phyloP scores from a whole-genome alignment of 2,329 filamentous ascomycete species.

The Ophiostoma montium region DNA sequence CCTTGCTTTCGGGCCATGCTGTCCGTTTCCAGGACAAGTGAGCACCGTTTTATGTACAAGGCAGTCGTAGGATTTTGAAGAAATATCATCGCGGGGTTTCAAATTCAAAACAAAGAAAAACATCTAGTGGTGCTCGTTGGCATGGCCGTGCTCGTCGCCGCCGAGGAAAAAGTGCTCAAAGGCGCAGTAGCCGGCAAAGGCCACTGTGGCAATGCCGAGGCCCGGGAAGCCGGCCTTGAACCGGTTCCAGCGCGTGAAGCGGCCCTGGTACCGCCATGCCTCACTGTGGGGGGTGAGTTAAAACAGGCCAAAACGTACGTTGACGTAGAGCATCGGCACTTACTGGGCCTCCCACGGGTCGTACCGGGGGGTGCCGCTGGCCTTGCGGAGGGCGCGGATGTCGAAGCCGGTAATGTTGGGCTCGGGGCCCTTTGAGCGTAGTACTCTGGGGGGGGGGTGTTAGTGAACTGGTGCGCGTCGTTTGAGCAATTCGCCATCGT shows the following conservation, averaged over 20 bases:
- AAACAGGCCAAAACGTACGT: no score
- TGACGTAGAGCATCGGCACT: conserved; percentile 25
- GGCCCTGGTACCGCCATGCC: conserved; percentile 84
- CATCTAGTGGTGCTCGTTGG: conserved; percentile 43
- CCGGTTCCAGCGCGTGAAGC: conserved; percentile 77
- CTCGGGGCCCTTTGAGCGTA: conserved; percentile 39
- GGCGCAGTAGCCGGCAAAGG: conserved; percentile 77
- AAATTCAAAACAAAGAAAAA: not conserved
- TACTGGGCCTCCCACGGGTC: conserved; percentile 54
- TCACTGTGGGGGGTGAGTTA: conserved; percentile 44
- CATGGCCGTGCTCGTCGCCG: conserved; percentile 50
- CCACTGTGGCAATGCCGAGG: conserved; percentile 80
- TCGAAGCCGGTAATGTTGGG: conserved; percentile 88
- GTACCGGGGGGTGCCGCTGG: conserved; percentile 48
- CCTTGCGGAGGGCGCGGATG: conserved; percentile 61
- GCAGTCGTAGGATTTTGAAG: not conserved
- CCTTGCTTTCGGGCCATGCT: not conserved
- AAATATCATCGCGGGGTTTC: not conserved
- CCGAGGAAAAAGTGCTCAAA: conserved; percentile 81
- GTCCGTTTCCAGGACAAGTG: not conserved
- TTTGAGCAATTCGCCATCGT: not conserved
- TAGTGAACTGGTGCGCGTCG: not conserved
- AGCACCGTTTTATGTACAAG: conserved; percentile 4
- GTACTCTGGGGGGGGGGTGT: conserved; percentile 25
- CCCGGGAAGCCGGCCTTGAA: conserved; percentile 81